These are phyloP conservation scores for Penicillium ochrochloron DNA, from an alignment of 495 filamentous ascomycete genomes.

Conservation along the genomic window DNA sequence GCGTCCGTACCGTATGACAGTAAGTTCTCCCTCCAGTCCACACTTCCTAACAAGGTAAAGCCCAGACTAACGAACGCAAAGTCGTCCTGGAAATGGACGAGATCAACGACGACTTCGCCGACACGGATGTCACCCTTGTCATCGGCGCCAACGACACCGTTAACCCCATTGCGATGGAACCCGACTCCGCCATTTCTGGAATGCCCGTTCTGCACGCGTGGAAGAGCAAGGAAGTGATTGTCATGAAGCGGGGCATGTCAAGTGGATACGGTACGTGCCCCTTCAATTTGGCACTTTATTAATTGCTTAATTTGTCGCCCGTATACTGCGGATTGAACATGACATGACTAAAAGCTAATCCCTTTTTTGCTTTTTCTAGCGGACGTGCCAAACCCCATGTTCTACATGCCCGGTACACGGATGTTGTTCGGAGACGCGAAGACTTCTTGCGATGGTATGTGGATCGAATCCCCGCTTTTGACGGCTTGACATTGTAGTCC, in stretches of 20 bases:
- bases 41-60: not conserved
- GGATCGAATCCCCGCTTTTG: not conserved
- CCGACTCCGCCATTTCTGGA: conserved; percentile 76
- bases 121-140: conserved; percentile 82
- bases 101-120: conserved; percentile 84
- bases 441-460: conserved; percentile 70
- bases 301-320: not conserved
- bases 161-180: conserved; percentile 80
- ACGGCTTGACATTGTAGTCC: not conserved
- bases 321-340: not conserved
- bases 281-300: not conserved
- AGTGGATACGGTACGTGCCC: conserved; percentile 71
- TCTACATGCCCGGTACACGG: conserved; percentile 79
- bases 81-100: conserved; percentile 87
- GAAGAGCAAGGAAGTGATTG: conserved; percentile 87
- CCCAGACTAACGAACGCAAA: conserved; percentile 24
- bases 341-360: not conserved
- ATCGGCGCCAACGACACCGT: conserved; percentile 88
- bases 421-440: conserved; percentile 89
- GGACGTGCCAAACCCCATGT: conserved; percentile 87
- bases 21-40: conserved; percentile 24
- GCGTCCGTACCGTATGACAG: conserved; percentile 82
- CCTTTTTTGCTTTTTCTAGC: conserved; percentile 41
- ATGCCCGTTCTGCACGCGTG: conserved; percentile 87
- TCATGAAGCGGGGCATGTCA: conserved; percentile 84